Evolutionary conservation across 2,329 filamentous ascomycete genomes (phyloP), one percentile per base, ranked within the genome.

Genomic region (Drechslerella stenobrocha): DNA sequence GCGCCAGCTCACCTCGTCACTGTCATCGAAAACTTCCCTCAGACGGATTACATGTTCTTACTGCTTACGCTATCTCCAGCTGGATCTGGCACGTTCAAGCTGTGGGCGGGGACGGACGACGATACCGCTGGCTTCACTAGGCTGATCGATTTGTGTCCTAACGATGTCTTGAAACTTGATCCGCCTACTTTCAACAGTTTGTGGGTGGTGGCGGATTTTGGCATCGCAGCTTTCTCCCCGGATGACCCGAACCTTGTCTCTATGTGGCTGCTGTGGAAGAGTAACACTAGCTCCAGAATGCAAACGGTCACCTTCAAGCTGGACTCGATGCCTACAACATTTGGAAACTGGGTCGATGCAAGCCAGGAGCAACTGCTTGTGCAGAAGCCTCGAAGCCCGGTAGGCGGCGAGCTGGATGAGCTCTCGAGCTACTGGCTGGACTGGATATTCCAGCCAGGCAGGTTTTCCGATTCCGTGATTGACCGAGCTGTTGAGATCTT

Each of bases 1-100:
- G 59, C 73, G 2, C 72, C 73, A 26, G 69, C 71, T 3, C 69
- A 73, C 30, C 55, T 74, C 23, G 61, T 74, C 30, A 53, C 70
- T n/a, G 46, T 74, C 2, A 66, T 80, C 9, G 77, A 79, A 45
- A 78, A 78, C 15, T 78, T 79, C 18, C 72, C 79, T 24, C 77
- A 79, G 52, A 75, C 75, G 13, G 78, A 77, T 18, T 79, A 80
- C 67, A 74, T 77, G 35, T 86, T 84, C 74, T 82, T 82, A 63
- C 83, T 92, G 53, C 84, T 89, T 34, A 92, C 90, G 6, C 96
- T 90, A 76, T 96, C 91, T 8, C 92, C 93, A 0, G 84, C 93
- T 70, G 88, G 90, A 26, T 83, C 86, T 37, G 88, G 93, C 32
- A 87, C 92, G 74, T 97, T 98, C 81, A 97, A 96, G 76, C 91